Conservation (phyloP, 768 basidiomycete species). For the Cyathus striatus region DNA sequence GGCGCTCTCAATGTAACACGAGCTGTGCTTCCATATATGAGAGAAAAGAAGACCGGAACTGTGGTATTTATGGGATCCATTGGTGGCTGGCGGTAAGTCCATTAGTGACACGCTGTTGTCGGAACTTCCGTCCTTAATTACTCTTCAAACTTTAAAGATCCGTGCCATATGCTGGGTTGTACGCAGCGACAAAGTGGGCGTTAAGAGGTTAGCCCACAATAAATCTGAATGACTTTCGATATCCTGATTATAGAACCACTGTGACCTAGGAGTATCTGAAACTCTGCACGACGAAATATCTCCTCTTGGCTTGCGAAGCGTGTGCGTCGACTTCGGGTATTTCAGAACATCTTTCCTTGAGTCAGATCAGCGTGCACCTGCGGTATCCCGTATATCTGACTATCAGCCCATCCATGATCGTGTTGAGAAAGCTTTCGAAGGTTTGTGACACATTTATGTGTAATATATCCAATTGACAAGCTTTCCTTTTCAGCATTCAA, state of each 20-base stretch:
- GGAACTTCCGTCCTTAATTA: neutral
- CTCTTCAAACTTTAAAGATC: slow-evolving; percentile 9
- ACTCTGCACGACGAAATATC: slow-evolving; percentile 30
- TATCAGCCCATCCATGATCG: slow-evolving; percentile 19
- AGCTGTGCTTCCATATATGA: slow-evolving; percentile 44
- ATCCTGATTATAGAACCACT: neutral
- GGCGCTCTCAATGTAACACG: slow-evolving; percentile 36
- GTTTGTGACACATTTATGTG: slow-evolving; percentile 7
- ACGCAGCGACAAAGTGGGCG: slow-evolving; percentile 34
- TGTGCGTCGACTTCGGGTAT: slow-evolving; percentile 33
- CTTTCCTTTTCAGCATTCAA: slow-evolving; percentile 17
- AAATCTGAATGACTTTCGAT: neutral
- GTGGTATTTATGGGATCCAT: slow-evolving; percentile 41
- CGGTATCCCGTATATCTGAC: slow-evolving; percentile 25
- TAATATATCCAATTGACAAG: neutral
- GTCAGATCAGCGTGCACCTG: slow-evolving; percentile 18
- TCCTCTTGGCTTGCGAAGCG: slow-evolving; percentile 30
- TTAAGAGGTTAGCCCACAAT: slow-evolving; percentile 19
- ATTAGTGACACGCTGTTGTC: slow-evolving; percentile 1
- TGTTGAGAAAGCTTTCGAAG: slow-evolving; percentile 17
- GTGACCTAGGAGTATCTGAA: slow-evolving; percentile 20
- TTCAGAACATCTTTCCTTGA: slow-evolving; percentile 30
- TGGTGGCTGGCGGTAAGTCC: slow-evolving; percentile 29
- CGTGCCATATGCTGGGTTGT: slow-evolving; percentile 28
- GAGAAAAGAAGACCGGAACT: slow-evolving; percentile 34